Evolutionary conservation across 208 protist species (phyloP), one percentile per base, ranked within the genome.

Genomic region (Acanthamoeba culbertsoni): DNA sequence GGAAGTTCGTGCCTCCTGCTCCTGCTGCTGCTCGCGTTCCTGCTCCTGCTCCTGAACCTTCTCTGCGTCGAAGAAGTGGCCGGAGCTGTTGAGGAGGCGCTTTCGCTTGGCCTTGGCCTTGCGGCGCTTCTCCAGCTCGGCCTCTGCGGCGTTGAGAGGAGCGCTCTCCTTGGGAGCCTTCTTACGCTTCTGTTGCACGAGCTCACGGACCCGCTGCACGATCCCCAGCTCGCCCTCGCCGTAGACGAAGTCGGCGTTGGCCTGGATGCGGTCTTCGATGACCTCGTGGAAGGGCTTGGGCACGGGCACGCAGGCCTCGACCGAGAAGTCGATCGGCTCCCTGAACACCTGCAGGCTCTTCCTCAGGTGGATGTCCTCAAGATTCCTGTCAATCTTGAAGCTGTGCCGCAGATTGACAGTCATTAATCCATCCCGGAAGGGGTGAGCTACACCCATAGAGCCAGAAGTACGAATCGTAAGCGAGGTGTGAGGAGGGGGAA

Each of bases 1-100:
- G 16, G 35, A 33, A 62, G 43, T 18, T 7, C 37, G 55, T 45
- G 68, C 84, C 84, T 93, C 88, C 37, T 93, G 88, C 31, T 93
- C 96, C 86, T 96, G 95, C 71, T 97, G 94, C 90, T 96, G 95
- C 68, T 96, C 95, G 35, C 86, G 73, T 77, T 94, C 92, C 45
- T 94, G 91, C n/a, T 93, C 93, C 12, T 79, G 63, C 59, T 98
- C 96, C 40, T 95, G 95, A 16, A 93, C 63, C 90, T 97, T 95
- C 94, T 95, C 94, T 10, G 94, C 75, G 73, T 94, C 79, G 79
- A 95, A 94, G 55, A 94, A 93, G 71, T 95, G 84, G 68, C 82
- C 88, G n/a, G 88, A 93, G 68, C 88, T 93, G 43, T 73, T 62
- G 43, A 93, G 65, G 8, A 93, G 65, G 45, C 88, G 59, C 53